Conservation (phyloP, 2,329 filamentous ascomycete species). For the Thelonectria blattea region DNA sequence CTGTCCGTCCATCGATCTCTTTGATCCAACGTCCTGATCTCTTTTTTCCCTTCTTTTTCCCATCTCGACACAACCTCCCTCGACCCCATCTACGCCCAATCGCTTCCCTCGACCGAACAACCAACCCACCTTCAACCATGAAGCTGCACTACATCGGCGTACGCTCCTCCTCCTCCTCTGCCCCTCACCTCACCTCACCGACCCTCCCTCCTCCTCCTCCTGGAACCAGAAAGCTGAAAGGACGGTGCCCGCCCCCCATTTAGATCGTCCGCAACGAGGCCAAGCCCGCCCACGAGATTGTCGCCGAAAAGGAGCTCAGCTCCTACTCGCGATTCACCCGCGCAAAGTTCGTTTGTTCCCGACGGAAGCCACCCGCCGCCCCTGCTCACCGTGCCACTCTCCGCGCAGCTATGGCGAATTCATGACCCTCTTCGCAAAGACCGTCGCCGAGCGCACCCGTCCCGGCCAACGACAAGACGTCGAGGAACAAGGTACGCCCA, state of each 20-base stretch:
- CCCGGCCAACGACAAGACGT: slow-evolving; percentile 86
- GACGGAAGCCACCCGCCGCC: not conserved
- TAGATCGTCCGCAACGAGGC: slow-evolving; percentile 83
- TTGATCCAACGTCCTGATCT: not conserved
- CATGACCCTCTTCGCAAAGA: slow-evolving; percentile 86
- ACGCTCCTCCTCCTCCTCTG: slow-evolving; percentile 47
- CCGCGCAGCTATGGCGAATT: slow-evolving; percentile 60
- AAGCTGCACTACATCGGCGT: slow-evolving; percentile 90
- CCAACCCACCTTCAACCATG: slow-evolving; percentile 58
- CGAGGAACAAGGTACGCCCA: slow-evolving; percentile 72
- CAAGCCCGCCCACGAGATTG: slow-evolving; percentile 78
- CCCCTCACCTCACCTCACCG: slow-evolving; percentile 33
- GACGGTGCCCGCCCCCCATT: slow-evolving; percentile 27
- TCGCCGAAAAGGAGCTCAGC: slow-evolving; percentile 76
- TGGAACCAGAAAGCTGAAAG: slow-evolving; percentile 26
- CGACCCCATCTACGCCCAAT: not conserved
- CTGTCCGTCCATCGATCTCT: slow-evolving; percentile 3
- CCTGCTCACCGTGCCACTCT: slow-evolving; percentile 23
- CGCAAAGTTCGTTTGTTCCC: slow-evolving; percentile 60
- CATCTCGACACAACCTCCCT: not conserved
- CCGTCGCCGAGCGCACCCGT: slow-evolving; percentile 82
- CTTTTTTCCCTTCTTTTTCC: not conserved
- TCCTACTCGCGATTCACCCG: slow-evolving; percentile 82
- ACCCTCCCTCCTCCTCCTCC: slow-evolving; percentile 14
- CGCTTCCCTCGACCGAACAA: not conserved